Evolutionary conservation across 2,329 filamentous ascomycete genomes (phyloP), one percentile per base, ranked within the genome.

Genomic region (Pseudogymnoascus verrucosus): DNA sequence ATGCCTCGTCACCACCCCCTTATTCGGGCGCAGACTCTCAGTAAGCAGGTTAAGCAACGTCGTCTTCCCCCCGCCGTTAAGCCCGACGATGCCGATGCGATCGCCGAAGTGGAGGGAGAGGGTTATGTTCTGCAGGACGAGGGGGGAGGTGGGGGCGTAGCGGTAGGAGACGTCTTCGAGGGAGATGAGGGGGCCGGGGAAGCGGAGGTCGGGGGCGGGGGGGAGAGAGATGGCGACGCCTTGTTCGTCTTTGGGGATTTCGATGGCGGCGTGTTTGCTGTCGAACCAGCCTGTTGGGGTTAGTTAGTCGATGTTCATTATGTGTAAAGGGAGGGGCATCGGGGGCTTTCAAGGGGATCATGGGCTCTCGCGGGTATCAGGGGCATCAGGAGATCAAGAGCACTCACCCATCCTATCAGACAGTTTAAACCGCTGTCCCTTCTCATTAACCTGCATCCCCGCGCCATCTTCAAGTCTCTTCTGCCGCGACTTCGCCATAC

Each of bases 61-160:
- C 1, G 89, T 91, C 74, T 96, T 96, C 1, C 91, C 91, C 0
- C 85, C 84, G 1, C 91, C 91, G 72, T 96, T 96, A 47, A 95
- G 79, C 0, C 91, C 91, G 23, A 91, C 79, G 42, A 96, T 80
- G 0, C 89, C 91, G 23, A 93, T 78, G 1, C 90, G 82, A 67
- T 91, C 89, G 8, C 90, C 89, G 72, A 86, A 84, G 64, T 89
- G 83, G 11, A 96, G 82, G 0, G 87, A 87, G 11, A 96, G 75
- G 60, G 81, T 84, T 31, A 93, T 76, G 7, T 86, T 84, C 21
- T 84, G 80, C 14, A 95, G 73, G 8, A 88, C 78, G 1, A 76
- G 70, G 4, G 78, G 75, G 26, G 74, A 68, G 6, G 72, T 71
- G 23, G 71, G 72, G 64, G 72, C 79, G 71, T 95, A 93, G 1